Evolutionary conservation across 768 basidiomycete genomes (phyloP).

Genomic region (Hypholoma sublateritium): DNA sequence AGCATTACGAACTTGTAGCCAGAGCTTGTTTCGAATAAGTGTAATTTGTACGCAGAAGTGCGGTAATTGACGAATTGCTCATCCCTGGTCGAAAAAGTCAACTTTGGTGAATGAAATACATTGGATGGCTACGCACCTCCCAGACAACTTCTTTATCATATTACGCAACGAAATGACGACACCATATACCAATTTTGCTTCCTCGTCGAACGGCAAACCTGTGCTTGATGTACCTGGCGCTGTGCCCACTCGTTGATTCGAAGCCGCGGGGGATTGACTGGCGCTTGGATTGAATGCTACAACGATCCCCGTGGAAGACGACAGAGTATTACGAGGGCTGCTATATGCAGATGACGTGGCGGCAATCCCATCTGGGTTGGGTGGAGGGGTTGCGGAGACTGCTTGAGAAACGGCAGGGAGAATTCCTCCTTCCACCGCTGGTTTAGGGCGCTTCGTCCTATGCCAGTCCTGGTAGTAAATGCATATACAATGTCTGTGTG

Average conservation of each 20-base stretch:
- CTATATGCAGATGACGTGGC: slow-evolving; percentile 39
- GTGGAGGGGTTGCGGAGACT: slow-evolving; percentile 39
- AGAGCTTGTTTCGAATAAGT: slow-evolving; percentile 87
- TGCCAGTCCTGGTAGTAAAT: slow-evolving; percentile 98
- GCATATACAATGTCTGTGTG: slow-evolving; percentile 78
- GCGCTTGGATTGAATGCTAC: slow-evolving; percentile 55
- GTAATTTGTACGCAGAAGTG: slow-evolving; percentile 91
- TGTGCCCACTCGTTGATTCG: slow-evolving; percentile 33
- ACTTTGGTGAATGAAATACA: not conserved
- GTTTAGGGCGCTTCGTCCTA: slow-evolving; percentile 69
- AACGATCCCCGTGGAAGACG: slow-evolving; percentile 64
- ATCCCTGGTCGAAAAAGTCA: slow-evolving; percentile 50
- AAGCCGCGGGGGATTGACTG: slow-evolving; percentile 34
- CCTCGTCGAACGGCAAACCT: slow-evolving; percentile 91
- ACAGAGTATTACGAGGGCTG: slow-evolving; percentile 68
- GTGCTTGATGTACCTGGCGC: slow-evolving; percentile 40
- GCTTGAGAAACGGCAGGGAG: slow-evolving; percentile 80
- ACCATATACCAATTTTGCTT: slow-evolving; percentile 96
- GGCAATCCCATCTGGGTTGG: slow-evolving; percentile 29
- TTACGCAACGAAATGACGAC: slow-evolving; percentile 88
- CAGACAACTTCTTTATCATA: slow-evolving; percentile 94
- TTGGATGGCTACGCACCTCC: slow-evolving; percentile 51
- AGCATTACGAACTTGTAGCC: slow-evolving; percentile 97
- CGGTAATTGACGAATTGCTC: slow-evolving; percentile 90
- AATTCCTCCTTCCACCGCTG: slow-evolving; percentile 71